These are phyloP conservation scores for Fusarium sp. DNA, from an alignment of 2,329 filamentous ascomycete species.

Conservation along the genomic window DNA sequence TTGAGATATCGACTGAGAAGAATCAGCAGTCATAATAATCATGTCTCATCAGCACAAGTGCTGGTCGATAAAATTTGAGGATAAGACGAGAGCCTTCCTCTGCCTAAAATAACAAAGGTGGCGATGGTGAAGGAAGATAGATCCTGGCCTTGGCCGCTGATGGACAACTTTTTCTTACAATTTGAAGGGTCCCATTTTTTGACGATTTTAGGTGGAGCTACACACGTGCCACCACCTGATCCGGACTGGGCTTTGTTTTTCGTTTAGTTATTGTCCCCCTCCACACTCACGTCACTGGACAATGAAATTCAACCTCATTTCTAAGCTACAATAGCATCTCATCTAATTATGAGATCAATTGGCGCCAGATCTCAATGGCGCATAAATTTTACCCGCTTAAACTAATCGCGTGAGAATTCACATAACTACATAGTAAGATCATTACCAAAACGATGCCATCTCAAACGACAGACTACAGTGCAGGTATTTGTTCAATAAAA, in stretches of 20 bases:
- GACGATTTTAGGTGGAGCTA: conserved; percentile 38
- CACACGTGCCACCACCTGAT: conserved; percentile 44
- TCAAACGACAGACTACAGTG: neutral
- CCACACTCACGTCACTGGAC: conserved; percentile 26
- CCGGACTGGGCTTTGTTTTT: neutral
- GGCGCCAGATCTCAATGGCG: no score
- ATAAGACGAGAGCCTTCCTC: conserved; percentile 7
- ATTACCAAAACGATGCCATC: neutral
- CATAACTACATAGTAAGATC: neutral
- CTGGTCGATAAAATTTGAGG: conserved; percentile 12
- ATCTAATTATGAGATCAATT: no score
- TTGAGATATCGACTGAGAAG: conserved; percentile 29
- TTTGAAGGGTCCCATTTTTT: conserved; percentile 41
- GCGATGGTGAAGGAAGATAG: conserved; percentile 22
- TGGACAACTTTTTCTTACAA: conserved; percentile 37
- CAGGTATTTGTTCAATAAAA: conserved; percentile 19
- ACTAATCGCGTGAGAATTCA: no score
- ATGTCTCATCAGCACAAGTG: conserved; percentile 22
- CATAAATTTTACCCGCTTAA: no score
- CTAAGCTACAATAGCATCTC: neutral
- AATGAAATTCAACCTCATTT: conserved; percentile 11
- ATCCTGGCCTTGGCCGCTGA: conserved; percentile 27
- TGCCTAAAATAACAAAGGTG: conserved; percentile 5
- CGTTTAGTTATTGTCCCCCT: conserved; percentile 14
- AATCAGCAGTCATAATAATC: conserved; percentile 44